A percentile compares a stretch with the other conserved stretches of the same genome.
Evolutionary conservation across 768 basidiomycete genomes (phyloP).

Genomic region (Butyriboletus loyo): DNA sequence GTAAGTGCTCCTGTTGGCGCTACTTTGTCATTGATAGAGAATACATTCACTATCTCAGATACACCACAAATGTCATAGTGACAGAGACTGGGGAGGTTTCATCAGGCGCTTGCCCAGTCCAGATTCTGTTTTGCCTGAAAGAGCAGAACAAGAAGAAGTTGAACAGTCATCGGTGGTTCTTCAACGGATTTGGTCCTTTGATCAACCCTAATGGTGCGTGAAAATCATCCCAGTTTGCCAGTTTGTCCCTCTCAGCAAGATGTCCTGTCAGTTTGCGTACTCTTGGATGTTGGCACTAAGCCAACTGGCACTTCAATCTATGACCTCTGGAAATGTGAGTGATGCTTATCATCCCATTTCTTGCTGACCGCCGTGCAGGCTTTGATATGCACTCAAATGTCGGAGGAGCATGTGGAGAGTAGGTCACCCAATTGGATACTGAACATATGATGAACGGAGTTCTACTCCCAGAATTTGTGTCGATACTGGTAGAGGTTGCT

Average conservation of each 20-base stretch:
- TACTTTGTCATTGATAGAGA: background rate
- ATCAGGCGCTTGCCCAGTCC: conserved; percentile 72
- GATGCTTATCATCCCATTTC: background rate
- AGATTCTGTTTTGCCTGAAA: conserved; percentile 88
- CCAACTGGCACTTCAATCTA: conserved; percentile 94
- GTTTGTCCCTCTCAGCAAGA: background rate
- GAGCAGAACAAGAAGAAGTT: conserved; percentile 98
- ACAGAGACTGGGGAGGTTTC: conserved; percentile 79
- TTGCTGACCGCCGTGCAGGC: conserved; percentile 28
- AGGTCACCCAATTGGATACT: conserved; percentile 17
- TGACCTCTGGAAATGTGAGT: conserved; percentile 88
- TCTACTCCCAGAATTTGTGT: conserved; percentile 63
- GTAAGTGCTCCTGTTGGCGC: conserved; percentile 38
- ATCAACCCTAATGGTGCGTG: conserved; percentile 74
- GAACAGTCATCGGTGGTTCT: conserved; percentile 96
- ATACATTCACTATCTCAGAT: conserved; percentile 38
- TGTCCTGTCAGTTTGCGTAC: conserved; percentile 63
- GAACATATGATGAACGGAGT: background rate
- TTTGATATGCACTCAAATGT: conserved; percentile 84
- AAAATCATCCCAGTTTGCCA: background rate
- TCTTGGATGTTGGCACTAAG: conserved; percentile 95
- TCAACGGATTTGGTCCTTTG: conserved; percentile 90
- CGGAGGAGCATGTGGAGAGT: conserved; percentile 96
- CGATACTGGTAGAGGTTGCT: conserved; percentile 72
- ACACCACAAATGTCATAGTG: conserved; percentile 76